Conservation (phyloP, 352 stramenopile genomes). For the Phytophthora sojae region DNA sequence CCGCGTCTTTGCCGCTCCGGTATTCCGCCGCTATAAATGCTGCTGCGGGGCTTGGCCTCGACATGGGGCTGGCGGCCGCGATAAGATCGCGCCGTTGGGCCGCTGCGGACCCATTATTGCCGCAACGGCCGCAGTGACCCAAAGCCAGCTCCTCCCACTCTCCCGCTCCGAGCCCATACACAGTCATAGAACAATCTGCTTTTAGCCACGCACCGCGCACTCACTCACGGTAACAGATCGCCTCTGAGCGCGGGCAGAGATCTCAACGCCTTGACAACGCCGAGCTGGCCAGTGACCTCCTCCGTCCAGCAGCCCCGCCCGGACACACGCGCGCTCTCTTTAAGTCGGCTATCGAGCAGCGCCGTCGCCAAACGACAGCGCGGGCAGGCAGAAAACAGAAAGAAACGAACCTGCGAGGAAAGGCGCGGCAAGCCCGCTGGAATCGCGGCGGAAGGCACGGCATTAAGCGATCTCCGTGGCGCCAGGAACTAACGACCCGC, state of each 20-base stretch:
- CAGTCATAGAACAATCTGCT: neutral
- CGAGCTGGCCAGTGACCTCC: neutral
- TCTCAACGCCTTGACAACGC: neutral
- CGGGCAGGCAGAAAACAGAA: slow-evolving; percentile 19
- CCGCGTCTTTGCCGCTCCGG: neutral
- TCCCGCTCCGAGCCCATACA: no score
- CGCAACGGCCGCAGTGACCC: neutral
- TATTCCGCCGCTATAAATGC: neutral
- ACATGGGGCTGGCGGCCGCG: neutral
- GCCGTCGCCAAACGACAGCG: slow-evolving; percentile 1
- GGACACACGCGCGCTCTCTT: neutral
- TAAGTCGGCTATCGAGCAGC: neutral
- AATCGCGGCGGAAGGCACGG: slow-evolving; percentile 23
- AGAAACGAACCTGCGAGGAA: slow-evolving; percentile 46
- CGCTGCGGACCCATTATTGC: neutral
- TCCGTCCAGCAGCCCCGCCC: neutral
- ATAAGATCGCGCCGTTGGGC: slow-evolving; percentile 16
- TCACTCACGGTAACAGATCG: no score
- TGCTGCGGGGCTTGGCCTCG: neutral
- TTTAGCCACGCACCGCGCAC: no score
- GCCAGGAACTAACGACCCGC: slow-evolving; percentile 4
- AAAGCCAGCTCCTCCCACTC: slow-evolving; percentile 1
- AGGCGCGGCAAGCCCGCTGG: slow-evolving; percentile 30
- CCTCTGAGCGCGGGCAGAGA: neutral
- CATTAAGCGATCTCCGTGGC: slow-evolving; percentile 12